These are phyloP conservation scores for Proliferodiscus dingleyae DNA, from an alignment of 2,329 filamentous ascomycete genomes.

Conservation along the genomic window DNA sequence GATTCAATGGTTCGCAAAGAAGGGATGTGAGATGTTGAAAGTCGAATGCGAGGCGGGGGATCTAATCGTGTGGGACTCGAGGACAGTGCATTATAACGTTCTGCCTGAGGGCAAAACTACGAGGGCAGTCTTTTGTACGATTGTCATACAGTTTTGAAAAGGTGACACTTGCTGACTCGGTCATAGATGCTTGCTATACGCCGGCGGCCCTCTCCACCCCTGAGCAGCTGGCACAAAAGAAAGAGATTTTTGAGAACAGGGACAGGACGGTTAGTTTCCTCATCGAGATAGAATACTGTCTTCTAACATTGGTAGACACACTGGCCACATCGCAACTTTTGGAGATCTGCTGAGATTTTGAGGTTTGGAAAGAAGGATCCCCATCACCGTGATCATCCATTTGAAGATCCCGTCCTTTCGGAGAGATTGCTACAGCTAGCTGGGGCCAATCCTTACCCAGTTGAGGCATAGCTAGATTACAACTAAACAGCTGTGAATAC, in stretches of 20 bases:
- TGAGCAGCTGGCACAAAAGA: not conserved
- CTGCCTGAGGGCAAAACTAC: not conserved
- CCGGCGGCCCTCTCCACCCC: slow-evolving; percentile 8
- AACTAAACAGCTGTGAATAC: not conserved
- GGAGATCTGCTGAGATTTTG: slow-evolving; percentile 11
- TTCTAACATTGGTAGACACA: slow-evolving; percentile 2
- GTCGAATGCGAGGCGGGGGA: slow-evolving; percentile 39
- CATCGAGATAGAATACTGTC: too few species aligned
- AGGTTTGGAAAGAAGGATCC: slow-evolving; percentile 16
- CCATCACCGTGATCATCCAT: slow-evolving; percentile 12
- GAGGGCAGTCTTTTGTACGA: slow-evolving; percentile 12
- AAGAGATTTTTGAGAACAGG: slow-evolving; percentile 2
- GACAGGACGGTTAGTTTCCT: not conserved
- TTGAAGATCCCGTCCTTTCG: slow-evolving; percentile 12
- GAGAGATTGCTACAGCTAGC: slow-evolving; percentile 12
- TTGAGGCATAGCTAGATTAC: not conserved
- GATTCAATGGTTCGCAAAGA: slow-evolving; percentile 38
- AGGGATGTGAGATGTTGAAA: slow-evolving; percentile 37
- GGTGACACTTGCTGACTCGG: not conserved
- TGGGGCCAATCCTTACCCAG: slow-evolving; percentile 10
- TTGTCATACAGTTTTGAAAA: not conserved
- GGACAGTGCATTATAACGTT: not conserved
- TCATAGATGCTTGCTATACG: slow-evolving; percentile 12
- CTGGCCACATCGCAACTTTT: slow-evolving; percentile 16
- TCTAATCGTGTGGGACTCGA: slow-evolving; percentile 30